These are phyloP conservation scores for Xanthoconium separans DNA, from an alignment of 1,284 basidiomycete genomes.

Conservation along the genomic window DNA sequence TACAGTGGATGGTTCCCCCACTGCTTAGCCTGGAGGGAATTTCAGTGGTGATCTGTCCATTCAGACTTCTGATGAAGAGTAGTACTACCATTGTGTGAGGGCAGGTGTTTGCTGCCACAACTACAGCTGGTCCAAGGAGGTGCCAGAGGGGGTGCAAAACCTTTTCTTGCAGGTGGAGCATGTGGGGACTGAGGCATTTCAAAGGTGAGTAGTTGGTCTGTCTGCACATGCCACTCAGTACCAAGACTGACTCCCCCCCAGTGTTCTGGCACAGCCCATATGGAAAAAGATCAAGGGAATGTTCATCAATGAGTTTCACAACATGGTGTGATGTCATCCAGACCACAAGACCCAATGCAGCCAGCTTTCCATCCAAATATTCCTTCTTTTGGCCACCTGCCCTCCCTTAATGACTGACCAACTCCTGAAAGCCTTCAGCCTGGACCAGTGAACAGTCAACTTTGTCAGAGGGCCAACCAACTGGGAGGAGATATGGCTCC, in stretches of 20 bases:
- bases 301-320: too few relatives aligned
- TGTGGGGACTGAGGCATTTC: not conserved
- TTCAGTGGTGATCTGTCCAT: not conserved
- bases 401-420: not conserved
- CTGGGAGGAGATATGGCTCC: not conserved
- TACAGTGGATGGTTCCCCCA: not conserved
- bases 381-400: not conserved
- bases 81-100: not conserved
- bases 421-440: not conserved
- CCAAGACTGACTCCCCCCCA: too few relatives aligned
- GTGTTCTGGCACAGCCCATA: too few relatives aligned
- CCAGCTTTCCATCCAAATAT: not conserved
- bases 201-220: not conserved
- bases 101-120: not conserved
- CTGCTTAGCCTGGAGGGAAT: not conserved
- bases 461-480: not conserved
- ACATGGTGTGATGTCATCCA: too few relatives aligned
- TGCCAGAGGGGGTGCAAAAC: not conserved
- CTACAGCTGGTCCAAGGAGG: not conserved
- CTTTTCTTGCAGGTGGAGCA: not conserved
- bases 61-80: not conserved
- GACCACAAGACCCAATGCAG: too few relatives aligned
- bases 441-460: not conserved
- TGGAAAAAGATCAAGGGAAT: too few relatives aligned
- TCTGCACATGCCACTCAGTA: too few relatives aligned